Conservation (phyloP, 2,329 filamentous ascomycete species). For the Graphium sp. region DNA sequence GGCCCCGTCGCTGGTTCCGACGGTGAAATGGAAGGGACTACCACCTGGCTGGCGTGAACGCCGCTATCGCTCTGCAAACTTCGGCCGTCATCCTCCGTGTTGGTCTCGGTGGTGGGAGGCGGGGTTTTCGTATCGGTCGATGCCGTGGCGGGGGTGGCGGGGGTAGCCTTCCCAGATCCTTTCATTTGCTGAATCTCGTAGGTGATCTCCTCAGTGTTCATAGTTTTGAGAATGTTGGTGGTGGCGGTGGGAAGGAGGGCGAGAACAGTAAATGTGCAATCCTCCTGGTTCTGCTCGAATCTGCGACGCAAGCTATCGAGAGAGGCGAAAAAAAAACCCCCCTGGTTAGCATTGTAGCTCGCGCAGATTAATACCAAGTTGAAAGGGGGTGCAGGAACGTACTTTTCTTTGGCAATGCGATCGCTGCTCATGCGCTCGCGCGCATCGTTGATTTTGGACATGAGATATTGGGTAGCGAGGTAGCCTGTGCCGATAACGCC, state of each 20-base stretch:
- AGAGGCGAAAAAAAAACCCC: no score
- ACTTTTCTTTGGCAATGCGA: conserved; percentile 95
- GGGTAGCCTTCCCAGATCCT: conserved; percentile 35
- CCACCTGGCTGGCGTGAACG: conserved; percentile 65
- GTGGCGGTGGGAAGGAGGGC: conserved; percentile 85
- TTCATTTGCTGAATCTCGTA: conserved; percentile 92
- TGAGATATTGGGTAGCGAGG: conserved; percentile 79
- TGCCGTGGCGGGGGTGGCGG: conserved; percentile 38
- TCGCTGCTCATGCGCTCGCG: conserved; percentile 94
- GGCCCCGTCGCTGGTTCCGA: background rate
- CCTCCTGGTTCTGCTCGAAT: conserved; percentile 97
- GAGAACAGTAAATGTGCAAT: conserved; percentile 96
- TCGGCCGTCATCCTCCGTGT: conserved; percentile 68
- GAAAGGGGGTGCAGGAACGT: conserved; percentile 6
- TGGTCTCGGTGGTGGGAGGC: conserved; percentile 49
- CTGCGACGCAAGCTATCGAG: conserved; percentile 73
- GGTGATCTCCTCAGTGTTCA: conserved; percentile 85
- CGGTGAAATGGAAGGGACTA: conserved; percentile 23
- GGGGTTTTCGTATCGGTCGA: conserved; percentile 36
- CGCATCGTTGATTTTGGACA: conserved; percentile 82
- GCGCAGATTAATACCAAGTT: no score
- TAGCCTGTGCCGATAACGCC: conserved; percentile 84
- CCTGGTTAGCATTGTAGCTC: conserved; percentile 6
- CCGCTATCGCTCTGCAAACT: conserved; percentile 69
- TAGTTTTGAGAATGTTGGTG: conserved; percentile 69